Conservation (phyloP, 2,329 filamentous ascomycete genomes). For the Sporothrix globosa region DNA sequence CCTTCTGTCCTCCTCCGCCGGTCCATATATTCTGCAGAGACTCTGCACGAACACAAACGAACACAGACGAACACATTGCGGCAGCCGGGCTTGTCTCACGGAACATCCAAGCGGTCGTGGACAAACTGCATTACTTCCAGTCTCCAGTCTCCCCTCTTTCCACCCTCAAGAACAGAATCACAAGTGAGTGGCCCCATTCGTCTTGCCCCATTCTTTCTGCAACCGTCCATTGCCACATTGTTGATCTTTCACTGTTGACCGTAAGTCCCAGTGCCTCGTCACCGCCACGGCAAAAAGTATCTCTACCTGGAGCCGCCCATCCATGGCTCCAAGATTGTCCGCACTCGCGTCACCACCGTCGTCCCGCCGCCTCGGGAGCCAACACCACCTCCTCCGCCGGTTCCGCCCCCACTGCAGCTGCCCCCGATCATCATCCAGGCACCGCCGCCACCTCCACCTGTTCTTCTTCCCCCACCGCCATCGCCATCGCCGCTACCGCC, state of each 20-base stretch:
- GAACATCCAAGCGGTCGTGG: neutral
- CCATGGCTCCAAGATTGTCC: conserved; percentile 45
- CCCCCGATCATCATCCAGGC: conserved; percentile 35
- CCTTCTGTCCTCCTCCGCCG: neutral
- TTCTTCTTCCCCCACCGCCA: conserved; percentile 31
- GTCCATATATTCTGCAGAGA: neutral
- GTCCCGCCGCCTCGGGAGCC: conserved; percentile 40
- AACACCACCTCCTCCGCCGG: conserved; percentile 39
- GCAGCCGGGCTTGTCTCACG: neutral
- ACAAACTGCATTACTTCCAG: neutral
- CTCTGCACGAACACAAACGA: neutral
- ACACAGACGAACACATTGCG: neutral
- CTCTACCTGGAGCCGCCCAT: conserved; percentile 49
- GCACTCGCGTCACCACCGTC: conserved; percentile 47
- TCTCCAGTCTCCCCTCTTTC: neutral
- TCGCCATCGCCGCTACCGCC: conserved; percentile 30
- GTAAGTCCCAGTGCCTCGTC: conserved; percentile 32
- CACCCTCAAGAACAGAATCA: neutral
- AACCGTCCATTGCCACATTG: too few relatives aligned
- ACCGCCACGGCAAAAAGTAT: conserved; percentile 44
- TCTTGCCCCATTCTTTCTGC: neutral
- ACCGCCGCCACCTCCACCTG: conserved; percentile 7
- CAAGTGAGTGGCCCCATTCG: neutral
- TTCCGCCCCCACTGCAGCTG: conserved; percentile 34
- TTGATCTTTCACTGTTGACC: too few relatives aligned